These are phyloP conservation scores for Microcera coccophila DNA, from an alignment of 2,329 filamentous ascomycete species.

Conservation along the genomic window DNA sequence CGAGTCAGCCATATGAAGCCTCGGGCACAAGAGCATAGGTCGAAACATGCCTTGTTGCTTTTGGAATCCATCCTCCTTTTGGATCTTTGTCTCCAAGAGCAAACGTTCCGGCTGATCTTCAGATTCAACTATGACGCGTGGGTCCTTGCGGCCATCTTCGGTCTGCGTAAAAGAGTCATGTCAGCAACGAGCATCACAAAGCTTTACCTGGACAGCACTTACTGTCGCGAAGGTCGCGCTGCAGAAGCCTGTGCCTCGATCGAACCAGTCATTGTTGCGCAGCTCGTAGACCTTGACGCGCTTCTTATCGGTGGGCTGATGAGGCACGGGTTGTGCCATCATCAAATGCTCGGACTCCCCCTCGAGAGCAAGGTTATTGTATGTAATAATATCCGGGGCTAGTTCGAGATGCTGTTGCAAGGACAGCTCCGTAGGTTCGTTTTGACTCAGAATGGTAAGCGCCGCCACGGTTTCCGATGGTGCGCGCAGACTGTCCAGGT, in stretches of 20 bases:
- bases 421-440: slow-evolving; percentile 52
- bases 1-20: slow-evolving; percentile 26
- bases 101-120: slow-evolving; percentile 84
- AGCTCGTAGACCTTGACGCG: slow-evolving; percentile 99
- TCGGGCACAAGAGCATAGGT: slow-evolving; percentile 7
- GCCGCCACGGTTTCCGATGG: slow-evolving; percentile 49
- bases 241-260: slow-evolving; percentile 94
- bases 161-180: slow-evolving; percentile 36
- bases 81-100: slow-evolving; percentile 83
- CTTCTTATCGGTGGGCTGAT: slow-evolving; percentile 62
- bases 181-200: slow-evolving; percentile 30
- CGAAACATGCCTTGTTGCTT: slow-evolving; percentile 80
- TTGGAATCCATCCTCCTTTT: slow-evolving; percentile 93
- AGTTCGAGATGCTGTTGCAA: slow-evolving; percentile 59
- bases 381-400: slow-evolving; percentile 49
- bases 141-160: slow-evolving; percentile 68
- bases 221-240: slow-evolving; percentile 71
- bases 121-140: slow-evolving; percentile 84
- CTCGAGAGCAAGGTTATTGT: slow-evolving; percentile 47
- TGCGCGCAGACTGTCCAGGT: slow-evolving; percentile 25
- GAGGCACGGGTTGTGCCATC: slow-evolving; percentile 69
- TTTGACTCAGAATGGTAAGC: slow-evolving; percentile 52
- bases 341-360: slow-evolving; percentile 59
- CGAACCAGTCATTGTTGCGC: slow-evolving; percentile 98
- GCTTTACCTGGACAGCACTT: slow-evolving; percentile 46